A percentile compares a stretch with the other conserved stretches of the same genome.
These are phyloP conservation scores for Alternaria angustiovoidea DNA, from an alignment of 2,329 filamentous ascomycete genomes.

Conservation along the genomic window DNA sequence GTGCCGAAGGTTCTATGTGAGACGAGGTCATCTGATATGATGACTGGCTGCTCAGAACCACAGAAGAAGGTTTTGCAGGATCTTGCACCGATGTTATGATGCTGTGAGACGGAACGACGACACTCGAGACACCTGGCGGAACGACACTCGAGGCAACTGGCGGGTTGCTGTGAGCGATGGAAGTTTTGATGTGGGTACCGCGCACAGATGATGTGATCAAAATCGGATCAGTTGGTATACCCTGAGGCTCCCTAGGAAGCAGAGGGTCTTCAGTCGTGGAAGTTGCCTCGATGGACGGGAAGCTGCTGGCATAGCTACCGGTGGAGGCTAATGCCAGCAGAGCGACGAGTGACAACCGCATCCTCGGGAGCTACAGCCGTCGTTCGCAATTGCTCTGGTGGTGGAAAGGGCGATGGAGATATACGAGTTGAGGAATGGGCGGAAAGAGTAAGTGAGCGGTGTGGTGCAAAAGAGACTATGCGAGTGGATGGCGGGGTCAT, in stretches of 20 bases:
- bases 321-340: background rate
- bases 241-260: background rate
- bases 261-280: conserved; percentile 7
- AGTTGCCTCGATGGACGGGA: background rate
- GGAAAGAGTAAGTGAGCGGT: background rate
- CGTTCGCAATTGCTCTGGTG: background rate
- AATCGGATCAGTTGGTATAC: background rate
- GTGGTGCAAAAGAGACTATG: background rate
- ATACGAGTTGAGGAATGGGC: background rate
- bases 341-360: background rate
- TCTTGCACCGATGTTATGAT: conserved; percentile 3
- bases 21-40: background rate
- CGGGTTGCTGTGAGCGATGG: background rate
- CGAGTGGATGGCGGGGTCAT: background rate
- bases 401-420: background rate
- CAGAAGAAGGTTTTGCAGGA: background rate
- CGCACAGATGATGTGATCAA: background rate
- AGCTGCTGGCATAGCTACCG: background rate
- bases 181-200: background rate
- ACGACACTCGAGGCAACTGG: background rate
- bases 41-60: background rate
- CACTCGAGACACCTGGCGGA: background rate
- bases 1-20: background rate
- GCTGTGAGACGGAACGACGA: background rate
- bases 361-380: background rate